Percentiles rank a stretch among this genome's conserved stretches.
phyloP scores from a whole-genome alignment of 2,329 filamentous ascomycete genomes.

The Blumeriella jaapii region DNA sequence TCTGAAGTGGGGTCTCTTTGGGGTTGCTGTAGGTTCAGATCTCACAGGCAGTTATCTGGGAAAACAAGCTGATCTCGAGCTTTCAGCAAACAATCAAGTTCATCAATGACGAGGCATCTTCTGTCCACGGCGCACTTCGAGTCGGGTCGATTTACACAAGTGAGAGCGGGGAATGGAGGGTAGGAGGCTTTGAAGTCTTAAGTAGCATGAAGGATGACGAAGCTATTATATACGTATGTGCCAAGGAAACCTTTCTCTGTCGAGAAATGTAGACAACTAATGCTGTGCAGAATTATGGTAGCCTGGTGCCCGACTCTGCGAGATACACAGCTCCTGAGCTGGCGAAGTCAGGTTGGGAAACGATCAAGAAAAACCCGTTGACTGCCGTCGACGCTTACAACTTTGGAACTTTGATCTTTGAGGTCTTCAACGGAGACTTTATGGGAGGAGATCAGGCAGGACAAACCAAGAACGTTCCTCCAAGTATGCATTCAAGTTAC shows the following conservation, averaged over 20 bases:
- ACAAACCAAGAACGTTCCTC: conserved; percentile 76
- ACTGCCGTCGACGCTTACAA: conserved; percentile 80
- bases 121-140: conserved; percentile 78
- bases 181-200: conserved; percentile 85
- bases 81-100: conserved; percentile 79
- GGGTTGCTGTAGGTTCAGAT: conserved; percentile 53
- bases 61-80: too few species aligned
- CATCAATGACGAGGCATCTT: conserved; percentile 85
- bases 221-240: conserved; percentile 67
- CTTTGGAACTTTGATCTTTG: conserved; percentile 73
- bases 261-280: too few species aligned
- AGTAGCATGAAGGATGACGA: conserved; percentile 96
- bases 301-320: conserved; percentile 71
- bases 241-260: too few species aligned
- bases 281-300: conserved; percentile 60
- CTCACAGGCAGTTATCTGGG: too few species aligned
- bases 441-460: conserved; percentile 65
- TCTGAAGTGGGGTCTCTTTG: conserved; percentile 90
- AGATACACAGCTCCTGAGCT: conserved; percentile 84
- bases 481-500: conserved; percentile 82
- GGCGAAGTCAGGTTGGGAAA: conserved; percentile 78
- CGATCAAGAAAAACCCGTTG: conserved; percentile 71
- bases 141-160: conserved; percentile 84
- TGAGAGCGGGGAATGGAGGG: conserved; percentile 95
- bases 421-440: conserved; percentile 85